Base-by-base conservation (phyloP, 2,329 filamentous ascomycete species). In the Passalora sequoiae region DNA sequence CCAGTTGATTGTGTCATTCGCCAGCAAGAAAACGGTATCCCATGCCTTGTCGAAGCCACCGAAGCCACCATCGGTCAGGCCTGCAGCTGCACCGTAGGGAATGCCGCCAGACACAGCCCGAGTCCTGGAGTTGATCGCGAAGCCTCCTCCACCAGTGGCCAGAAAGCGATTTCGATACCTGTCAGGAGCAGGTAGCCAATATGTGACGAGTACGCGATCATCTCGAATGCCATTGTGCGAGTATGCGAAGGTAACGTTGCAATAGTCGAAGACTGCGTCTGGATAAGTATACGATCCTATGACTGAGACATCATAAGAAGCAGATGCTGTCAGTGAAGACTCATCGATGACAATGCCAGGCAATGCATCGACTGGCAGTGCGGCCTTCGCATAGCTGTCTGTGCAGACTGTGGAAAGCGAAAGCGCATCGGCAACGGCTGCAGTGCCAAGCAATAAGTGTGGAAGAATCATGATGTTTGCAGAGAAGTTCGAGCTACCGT, bases 1-100 rank as follows among this genome's bases (percentile, higher is more conserved):
- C 60, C 66, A 76, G 58, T 77, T 73, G 50, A 75, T 64, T 3
- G 70, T 70, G 6, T 72, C 73, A 43, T 78, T 75, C 8, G 32
- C 50, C 8, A 13, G 20, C n/a, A 45, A 22, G 12, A 45, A 21
- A 4, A 45, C n/a, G n/a, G n/a, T n/a, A n/a, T n/a, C n/a, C n/a
- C n/a, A n/a, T n/a, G n/a, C 37, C n/a, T 45, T 29, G 9, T 44
- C 13, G 9, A 44, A 16, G 24, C 38, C 43, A 13, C 35, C 73
- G 50, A 75, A 76, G 1, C 74, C 73, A 10, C 69, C 73, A 45
- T 75, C 70, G 0, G 74, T 76, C 19, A 66, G 58, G 19, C 73
- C 73, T 5, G 68, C 64, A 2, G 68, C 71, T 29, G 70, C 72
- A n/a, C 72, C 72, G 37, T 71, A 70, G 6, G 61, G 54, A 27